These are phyloP conservation scores for Hirsutella thompsonii DNA, from an alignment of 2,329 filamentous ascomycete genomes.

Conservation along the genomic window DNA sequence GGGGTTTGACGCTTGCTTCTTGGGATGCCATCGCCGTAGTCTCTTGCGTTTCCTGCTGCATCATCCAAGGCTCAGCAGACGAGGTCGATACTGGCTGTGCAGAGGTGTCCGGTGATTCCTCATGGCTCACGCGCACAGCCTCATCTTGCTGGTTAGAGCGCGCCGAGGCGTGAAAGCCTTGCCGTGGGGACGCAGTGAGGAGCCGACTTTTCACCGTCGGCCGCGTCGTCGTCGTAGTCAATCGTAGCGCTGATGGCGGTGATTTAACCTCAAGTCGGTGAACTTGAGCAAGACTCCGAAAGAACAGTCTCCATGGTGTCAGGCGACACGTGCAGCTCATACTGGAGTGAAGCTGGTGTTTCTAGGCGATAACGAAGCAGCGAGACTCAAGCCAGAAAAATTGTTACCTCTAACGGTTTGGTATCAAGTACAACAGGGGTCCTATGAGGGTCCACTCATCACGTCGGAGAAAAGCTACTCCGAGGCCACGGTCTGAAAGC, in stretches of 20 bases:
- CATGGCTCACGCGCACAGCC: not conserved
- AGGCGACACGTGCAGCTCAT: slow-evolving; percentile 38
- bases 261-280: slow-evolving; percentile 16
- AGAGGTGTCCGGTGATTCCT: not conserved
- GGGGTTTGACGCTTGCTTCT: too few relatives aligned
- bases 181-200: not conserved
- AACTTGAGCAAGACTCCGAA: slow-evolving; percentile 30
- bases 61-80: not conserved
- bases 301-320: slow-evolving; percentile 31
- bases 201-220: not conserved
- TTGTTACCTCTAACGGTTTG: not conserved
- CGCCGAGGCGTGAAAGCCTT: slow-evolving; percentile 9
- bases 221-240: not conserved
- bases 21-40: too few relatives aligned
- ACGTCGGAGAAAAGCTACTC: not conserved
- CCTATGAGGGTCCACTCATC: not conserved
- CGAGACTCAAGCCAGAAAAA: not conserved
- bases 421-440: not conserved
- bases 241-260: not conserved
- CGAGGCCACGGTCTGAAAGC: not conserved
- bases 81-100: not conserved
- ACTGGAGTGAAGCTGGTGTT: slow-evolving; percentile 1
- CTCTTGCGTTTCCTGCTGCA: not conserved
- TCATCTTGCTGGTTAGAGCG: slow-evolving; percentile 7
- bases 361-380: too few relatives aligned